Base-by-base conservation (phyloP, 176 grass and related monocot genomes). In the Aegilops tauschii region DNA sequence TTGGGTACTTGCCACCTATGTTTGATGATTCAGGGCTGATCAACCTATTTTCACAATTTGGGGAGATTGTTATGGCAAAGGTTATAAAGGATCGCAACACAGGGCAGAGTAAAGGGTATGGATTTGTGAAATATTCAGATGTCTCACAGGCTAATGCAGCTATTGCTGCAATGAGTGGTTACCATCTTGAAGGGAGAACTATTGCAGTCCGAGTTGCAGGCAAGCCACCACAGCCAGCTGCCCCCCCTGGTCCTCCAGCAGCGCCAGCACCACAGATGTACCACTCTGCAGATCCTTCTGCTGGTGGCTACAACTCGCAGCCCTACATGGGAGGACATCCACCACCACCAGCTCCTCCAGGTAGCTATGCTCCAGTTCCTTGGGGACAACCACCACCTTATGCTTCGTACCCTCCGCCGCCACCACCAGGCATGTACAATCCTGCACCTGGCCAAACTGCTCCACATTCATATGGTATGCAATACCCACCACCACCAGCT, bases 31-130 rank as follows among this genome's bases (percentile, higher is more conserved):
- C 89, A 13, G 90, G 92, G 18, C 74, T 99, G 36, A 91, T 99
- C 58, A 88, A 80, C 8, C 67, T 93, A 34, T 99, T 99, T 80
- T 96, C 85, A 1, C 84, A 91, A 49, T 99, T 94, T 87, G 97
- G 97, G 32, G 94, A 96, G 64, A 99, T 99, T 75, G 85, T 83
- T 54, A 96, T 96, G 97, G 97, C 97, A 5, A 99, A 99, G 82
- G 94, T 99, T 83, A 96, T 99, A 84, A 99, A 89, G 85, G 97
- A 99, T 80, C 89, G 94, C 20, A 90, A 87, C 54, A 94, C 90
- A 34, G 92, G 94, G 49, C 76, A 90, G 30, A 99, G 92, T 62
- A 99, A 96, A 94, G 97, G 97, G 31, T 96, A 99, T 61, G 97
- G 97, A 12, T 99, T 99, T 91, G 92, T 96, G 35, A 96, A 96